A percentile compares a stretch with the other conserved stretches of the same genome.
These are phyloP conservation scores for Ophiocordyceps camponoti-rufipedis DNA, from an alignment of 2,329 filamentous ascomycete genomes.

Conservation along the genomic window DNA sequence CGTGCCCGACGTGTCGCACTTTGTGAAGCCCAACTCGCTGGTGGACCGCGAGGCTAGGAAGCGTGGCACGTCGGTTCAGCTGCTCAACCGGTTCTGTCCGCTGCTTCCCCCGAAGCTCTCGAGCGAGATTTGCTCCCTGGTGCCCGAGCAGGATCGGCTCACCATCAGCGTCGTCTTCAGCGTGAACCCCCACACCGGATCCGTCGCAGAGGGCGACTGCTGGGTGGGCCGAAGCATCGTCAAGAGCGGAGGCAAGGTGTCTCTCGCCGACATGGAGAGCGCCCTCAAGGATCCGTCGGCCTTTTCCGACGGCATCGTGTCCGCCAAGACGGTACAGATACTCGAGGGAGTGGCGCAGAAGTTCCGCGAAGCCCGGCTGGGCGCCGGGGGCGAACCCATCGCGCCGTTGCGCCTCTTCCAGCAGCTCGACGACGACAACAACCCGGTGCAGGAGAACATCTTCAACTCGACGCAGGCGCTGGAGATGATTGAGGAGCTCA, in stretches of 20 bases:
- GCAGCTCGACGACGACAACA: constrained; percentile 94
- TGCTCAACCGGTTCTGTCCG: constrained; percentile 75
- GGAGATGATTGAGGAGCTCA: constrained; percentile 86
- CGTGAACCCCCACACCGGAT: constrained; percentile 64
- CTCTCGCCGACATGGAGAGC: constrained; percentile 70
- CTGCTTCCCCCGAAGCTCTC: constrained; percentile 78
- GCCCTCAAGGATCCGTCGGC: constrained; percentile 48
- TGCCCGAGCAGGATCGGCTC: constrained; percentile 74
- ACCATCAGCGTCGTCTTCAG: constrained; percentile 88
- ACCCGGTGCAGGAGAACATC: constrained; percentile 89
- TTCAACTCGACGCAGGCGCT: constrained; percentile 81
- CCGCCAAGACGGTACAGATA: constrained; percentile 61
- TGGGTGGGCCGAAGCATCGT: constrained; percentile 92
- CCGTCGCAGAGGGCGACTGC: constrained; percentile 65
- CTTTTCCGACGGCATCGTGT: constrained; percentile 45
- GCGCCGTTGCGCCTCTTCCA: constrained; percentile 77
- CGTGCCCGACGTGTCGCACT: constrained; percentile 87
- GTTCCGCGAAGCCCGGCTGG: constrained; percentile 76
- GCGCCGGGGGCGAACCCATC: constrained; percentile 59
- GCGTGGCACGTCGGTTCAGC: constrained; percentile 85
- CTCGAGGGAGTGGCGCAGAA: constrained; percentile 72
- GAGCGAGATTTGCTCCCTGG: constrained; percentile 72
- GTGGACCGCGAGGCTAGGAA: constrained; percentile 97
- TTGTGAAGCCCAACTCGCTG: constrained; percentile 88
- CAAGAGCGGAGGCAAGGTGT: constrained; percentile 75